phyloP scores from a whole-genome alignment of 2,329 filamentous ascomycete genomes.

The Tolypocladium amazonense region DNA sequence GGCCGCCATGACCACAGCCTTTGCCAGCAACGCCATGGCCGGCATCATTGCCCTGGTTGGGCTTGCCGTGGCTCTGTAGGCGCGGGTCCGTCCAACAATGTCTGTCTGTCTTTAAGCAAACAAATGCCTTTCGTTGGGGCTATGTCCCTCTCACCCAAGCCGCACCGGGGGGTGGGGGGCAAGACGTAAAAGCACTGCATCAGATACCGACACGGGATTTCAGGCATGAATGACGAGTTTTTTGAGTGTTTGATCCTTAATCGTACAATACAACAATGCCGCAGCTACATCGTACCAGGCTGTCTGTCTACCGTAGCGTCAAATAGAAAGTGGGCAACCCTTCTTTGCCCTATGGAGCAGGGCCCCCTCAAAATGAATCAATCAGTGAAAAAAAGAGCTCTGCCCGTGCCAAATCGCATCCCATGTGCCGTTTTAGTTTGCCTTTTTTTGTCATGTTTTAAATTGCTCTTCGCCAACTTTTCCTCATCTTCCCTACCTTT shows the following conservation, averaged over 20 bases:
- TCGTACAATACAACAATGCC: constrained; percentile 8
- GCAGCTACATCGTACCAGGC: constrained; percentile 5
- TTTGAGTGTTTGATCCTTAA: constrained; percentile 1
- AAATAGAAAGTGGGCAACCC: constrained; percentile 4
- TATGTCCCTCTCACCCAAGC: not conserved
- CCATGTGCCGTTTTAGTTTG: constrained; percentile 3
- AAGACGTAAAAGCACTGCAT: not conserved
- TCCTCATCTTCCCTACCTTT: not conserved
- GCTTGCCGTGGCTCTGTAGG: constrained; percentile 8
- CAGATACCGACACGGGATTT: not conserved
- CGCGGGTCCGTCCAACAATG: not conserved
- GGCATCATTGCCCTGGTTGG: constrained; percentile 11
- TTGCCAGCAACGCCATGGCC: constrained; percentile 7
- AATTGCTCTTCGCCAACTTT: not conserved
- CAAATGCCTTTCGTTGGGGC: too few relatives aligned
- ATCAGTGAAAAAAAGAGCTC: constrained; percentile 2
- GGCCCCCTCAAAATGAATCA: constrained; percentile 1
- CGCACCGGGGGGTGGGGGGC: not conserved
- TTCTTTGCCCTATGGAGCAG: not conserved
- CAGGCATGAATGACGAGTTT: not conserved
- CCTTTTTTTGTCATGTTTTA: not conserved
- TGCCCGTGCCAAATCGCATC: constrained; percentile 6
- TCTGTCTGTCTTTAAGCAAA: too few relatives aligned
- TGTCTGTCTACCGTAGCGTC: constrained; percentile 7
- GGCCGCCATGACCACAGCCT: constrained; percentile 10